Conservation (phyloP, 2,329 filamentous ascomycete species). For the Xylariaceae sp. region DNA sequence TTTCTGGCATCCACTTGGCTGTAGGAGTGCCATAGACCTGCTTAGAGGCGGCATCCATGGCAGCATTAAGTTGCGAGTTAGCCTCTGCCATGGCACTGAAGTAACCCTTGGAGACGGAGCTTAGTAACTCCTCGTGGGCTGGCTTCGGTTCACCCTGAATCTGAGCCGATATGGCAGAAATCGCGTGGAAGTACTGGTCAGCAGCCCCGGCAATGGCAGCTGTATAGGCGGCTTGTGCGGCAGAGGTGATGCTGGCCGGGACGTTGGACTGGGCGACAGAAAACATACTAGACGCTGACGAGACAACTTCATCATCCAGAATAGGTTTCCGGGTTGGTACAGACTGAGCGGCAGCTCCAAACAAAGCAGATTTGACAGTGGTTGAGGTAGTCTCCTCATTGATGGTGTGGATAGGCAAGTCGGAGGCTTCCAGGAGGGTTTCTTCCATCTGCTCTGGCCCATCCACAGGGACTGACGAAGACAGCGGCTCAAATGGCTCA, state of each 20-base stretch:
- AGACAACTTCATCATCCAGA: conserved; percentile 45
- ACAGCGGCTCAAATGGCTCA: conserved; percentile 24
- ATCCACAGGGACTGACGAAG: conserved; percentile 19
- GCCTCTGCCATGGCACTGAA: conserved; percentile 61
- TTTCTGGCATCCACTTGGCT: conserved; percentile 33
- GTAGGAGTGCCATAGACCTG: conserved; percentile 47
- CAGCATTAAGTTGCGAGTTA: conserved; percentile 53
- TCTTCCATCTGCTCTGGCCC: conserved; percentile 32
- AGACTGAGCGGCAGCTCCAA: conserved; percentile 49
- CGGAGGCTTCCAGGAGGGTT: conserved; percentile 30
- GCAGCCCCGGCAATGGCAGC: conserved; percentile 62
- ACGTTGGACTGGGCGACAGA: conserved; percentile 34
- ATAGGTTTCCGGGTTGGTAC: conserved; percentile 46
- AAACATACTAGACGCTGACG: conserved; percentile 35
- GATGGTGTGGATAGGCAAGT: conserved; percentile 21
- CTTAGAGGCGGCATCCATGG: conserved; percentile 50
- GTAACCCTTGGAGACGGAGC: conserved; percentile 66
- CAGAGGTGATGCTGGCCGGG: conserved; percentile 38
- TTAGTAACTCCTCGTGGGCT: conserved; percentile 63
- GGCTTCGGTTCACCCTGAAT: conserved; percentile 67
- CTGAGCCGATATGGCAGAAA: conserved; percentile 62
- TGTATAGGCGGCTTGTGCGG: conserved; percentile 57
- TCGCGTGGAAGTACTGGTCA: conserved; percentile 64
- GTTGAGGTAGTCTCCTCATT: conserved; percentile 19
- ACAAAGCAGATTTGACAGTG: conserved; percentile 43